Evolutionary conservation across 2,329 filamentous ascomycete species (phyloP).

Genomic region (Aureobasidium uvarum): DNA sequence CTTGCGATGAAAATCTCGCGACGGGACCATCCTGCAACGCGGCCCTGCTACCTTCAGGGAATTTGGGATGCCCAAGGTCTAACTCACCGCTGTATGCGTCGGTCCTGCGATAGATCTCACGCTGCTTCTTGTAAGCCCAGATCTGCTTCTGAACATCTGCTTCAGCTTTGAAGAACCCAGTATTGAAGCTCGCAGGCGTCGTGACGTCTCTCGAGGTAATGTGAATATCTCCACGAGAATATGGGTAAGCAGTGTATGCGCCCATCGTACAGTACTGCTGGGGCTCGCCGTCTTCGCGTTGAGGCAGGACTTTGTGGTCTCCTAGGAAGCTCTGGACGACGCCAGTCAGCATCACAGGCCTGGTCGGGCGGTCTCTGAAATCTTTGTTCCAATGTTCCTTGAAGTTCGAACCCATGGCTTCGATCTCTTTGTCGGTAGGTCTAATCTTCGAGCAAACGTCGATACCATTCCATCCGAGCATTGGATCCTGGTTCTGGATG

Average conservation of each 20-base stretch:
- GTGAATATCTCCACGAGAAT: slow-evolving; percentile 61
- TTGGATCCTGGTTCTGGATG: slow-evolving; percentile 49
- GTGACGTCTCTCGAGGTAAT: slow-evolving; percentile 50
- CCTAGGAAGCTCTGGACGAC: slow-evolving; percentile 40
- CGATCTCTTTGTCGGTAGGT: slow-evolving; percentile 54
- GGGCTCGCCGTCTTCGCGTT: slow-evolving; percentile 36
- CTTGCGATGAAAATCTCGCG: slow-evolving; percentile 28
- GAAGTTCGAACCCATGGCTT: slow-evolving; percentile 54
- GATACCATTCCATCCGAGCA: slow-evolving; percentile 58
- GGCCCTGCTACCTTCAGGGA: slow-evolving; percentile 49
- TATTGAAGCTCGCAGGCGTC: slow-evolving; percentile 55
- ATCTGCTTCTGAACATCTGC: slow-evolving; percentile 57
- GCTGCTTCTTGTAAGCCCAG: slow-evolving; percentile 65
- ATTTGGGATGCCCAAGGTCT: slow-evolving; percentile 41
- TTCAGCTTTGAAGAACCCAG: slow-evolving; percentile 56
- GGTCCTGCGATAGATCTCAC: slow-evolving; percentile 60
- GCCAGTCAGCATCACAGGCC: slow-evolving; percentile 51
- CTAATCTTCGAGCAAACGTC: slow-evolving; percentile 58
- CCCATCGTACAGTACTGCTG: slow-evolving; percentile 55
- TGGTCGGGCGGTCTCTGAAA: slow-evolving; percentile 49
- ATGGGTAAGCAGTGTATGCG: slow-evolving; percentile 59
- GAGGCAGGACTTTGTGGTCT: slow-evolving; percentile 32
- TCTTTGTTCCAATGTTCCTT: slow-evolving; percentile 56
- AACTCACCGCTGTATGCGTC: slow-evolving; percentile 50
- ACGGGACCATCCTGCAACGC: slow-evolving; percentile 33